phyloP scores from a whole-genome alignment of 2,329 filamentous ascomycete species.

The Xylaria sp. region DNA sequence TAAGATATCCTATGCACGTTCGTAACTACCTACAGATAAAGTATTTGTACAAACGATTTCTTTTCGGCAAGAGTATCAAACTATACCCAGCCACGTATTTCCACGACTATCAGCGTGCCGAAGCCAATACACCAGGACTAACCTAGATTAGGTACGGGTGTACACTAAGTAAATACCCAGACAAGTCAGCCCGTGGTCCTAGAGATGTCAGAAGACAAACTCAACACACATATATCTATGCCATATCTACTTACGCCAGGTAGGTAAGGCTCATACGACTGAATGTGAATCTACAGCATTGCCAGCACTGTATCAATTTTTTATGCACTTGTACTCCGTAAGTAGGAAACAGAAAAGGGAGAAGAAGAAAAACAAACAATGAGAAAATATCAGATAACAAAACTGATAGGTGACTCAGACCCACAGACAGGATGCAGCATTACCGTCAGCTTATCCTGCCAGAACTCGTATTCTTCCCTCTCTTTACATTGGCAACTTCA shows the following conservation, averaged over 20 bases:
- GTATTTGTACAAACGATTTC: not conserved
- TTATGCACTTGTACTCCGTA: not conserved
- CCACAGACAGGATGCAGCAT: slow-evolving; percentile 4
- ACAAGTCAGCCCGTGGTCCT: not conserved
- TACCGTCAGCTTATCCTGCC: slow-evolving; percentile 14
- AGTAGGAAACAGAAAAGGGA: not conserved
- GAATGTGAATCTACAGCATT: not conserved
- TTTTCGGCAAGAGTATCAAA: slow-evolving; percentile 10
- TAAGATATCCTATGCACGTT: too few species aligned
- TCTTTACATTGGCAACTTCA: not conserved
- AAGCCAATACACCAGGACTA: not conserved
- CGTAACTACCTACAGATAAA: too few species aligned
- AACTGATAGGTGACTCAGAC: not conserved
- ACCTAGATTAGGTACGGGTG: not conserved
- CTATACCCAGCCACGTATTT: slow-evolving; percentile 14
- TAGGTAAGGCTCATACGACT: not conserved
- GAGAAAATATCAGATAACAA: not conserved
- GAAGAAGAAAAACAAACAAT: not conserved
- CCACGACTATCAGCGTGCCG: not conserved
- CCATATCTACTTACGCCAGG: too few species aligned
- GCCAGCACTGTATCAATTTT: not conserved
- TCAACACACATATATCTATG: too few species aligned
- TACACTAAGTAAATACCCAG: not conserved
- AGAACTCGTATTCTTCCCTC: slow-evolving; percentile 13
- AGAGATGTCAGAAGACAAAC: too few species aligned